These are phyloP conservation scores for Ceratocystis albifundus DNA, from an alignment of 2,329 filamentous ascomycete species.

Conservation along the genomic window DNA sequence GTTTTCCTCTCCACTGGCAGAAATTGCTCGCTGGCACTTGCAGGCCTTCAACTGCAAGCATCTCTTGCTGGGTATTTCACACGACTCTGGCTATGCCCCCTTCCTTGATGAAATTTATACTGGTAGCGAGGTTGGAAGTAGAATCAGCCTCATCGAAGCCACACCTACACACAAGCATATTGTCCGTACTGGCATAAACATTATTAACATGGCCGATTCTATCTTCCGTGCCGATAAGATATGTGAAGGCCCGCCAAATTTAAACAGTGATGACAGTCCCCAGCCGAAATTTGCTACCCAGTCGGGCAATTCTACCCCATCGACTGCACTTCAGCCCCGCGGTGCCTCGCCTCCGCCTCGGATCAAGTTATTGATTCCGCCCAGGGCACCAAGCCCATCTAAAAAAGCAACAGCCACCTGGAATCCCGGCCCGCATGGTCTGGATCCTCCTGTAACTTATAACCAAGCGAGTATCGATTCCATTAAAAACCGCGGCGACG, in stretches of 20 bases:
- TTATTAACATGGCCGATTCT: conserved; percentile 36
- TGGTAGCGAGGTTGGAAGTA: conserved; percentile 34
- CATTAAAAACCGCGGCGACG: conserved; percentile 45
- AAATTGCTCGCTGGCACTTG: conserved; percentile 45
- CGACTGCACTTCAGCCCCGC: neutral
- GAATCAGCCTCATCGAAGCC: conserved; percentile 46
- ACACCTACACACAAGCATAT: conserved; percentile 39
- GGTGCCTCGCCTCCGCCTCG: conserved; percentile 15
- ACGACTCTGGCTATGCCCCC: conserved; percentile 49
- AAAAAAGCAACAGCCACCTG: conserved; percentile 13
- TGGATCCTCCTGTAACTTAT: conserved; percentile 10
- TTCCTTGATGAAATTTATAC: conserved; percentile 45
- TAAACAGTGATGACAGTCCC: neutral
- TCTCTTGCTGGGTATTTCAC: conserved; percentile 49
- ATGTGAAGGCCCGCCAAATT: conserved; percentile 28
- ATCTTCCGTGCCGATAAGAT: conserved; percentile 47
- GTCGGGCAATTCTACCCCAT: neutral
- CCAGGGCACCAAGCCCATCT: neutral
- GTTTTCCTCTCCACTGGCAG: conserved; percentile 29
- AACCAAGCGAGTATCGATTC: conserved; percentile 35
- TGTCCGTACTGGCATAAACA: conserved; percentile 35
- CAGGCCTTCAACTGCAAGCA: conserved; percentile 51
- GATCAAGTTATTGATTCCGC: conserved; percentile 13
- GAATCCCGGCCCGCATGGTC: conserved; percentile 13
- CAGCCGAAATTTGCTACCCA: neutral